A percentile compares a stretch with the other conserved stretches of the same genome.
phyloP scores from a whole-genome alignment of 2,329 filamentous ascomycete genomes.

The Chaetomium sp. region DNA sequence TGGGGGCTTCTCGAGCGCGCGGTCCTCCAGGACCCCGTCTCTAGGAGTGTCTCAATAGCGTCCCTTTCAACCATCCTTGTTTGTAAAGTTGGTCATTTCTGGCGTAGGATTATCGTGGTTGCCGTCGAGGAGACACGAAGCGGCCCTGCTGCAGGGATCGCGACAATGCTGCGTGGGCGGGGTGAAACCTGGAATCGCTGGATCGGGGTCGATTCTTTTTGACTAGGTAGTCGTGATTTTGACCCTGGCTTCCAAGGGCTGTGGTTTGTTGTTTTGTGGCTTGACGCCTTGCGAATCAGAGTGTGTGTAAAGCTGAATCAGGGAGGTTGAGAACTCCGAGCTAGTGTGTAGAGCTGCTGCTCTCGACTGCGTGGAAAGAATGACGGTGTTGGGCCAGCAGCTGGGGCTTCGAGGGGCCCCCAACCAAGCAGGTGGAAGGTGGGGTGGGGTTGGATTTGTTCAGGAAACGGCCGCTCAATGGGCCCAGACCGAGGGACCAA shows the following conservation, averaged over 20 bases:
- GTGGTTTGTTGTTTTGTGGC: neutral
- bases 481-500: constrained; percentile 6
- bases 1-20: constrained; percentile 46
- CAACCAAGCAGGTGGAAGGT: constrained; percentile 1
- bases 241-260: neutral
- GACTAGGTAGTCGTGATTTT: neutral
- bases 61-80: constrained; percentile 47
- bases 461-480: constrained; percentile 11
- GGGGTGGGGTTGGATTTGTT: constrained; percentile 10
- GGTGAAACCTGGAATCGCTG: neutral
- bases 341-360: neutral
- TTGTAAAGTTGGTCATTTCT: neutral
- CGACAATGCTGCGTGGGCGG: constrained; percentile 7
- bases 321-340: neutral
- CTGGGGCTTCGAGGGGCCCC: neutral
- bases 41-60: constrained; percentile 51
- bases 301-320: neutral
- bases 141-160: neutral
- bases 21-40: constrained; percentile 55
- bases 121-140: constrained; percentile 15
- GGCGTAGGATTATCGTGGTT: neutral
- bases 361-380: neutral
- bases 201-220: neutral
- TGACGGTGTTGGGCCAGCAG: constrained; percentile 5
- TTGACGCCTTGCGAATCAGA: neutral